Base-by-base conservation (phyloP, 257 asterid species). In the Scutellaria galericulata region DNA sequence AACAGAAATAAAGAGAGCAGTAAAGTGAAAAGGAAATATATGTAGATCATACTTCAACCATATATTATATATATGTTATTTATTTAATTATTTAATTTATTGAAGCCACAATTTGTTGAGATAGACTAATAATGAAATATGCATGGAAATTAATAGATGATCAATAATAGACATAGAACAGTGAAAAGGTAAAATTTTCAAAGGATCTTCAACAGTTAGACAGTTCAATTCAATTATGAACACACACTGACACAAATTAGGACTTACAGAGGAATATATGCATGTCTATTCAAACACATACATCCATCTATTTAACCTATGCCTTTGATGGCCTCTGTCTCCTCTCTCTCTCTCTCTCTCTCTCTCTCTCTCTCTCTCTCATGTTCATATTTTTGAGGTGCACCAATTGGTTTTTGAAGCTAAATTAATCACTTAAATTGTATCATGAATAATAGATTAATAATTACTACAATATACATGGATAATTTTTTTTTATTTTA, bases 191-290 rank as follows among this genome's bases (percentile, higher is more conserved):
- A 7, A 7, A 58, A 72, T 4, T 14, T 65, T 58, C 9, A 57
- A 67, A 67, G 77, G 77, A 71, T 74, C 60, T 66, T 54, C 60
- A 40, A 40, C 52, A 71, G 55, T 79, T 69, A 70, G 61, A 52
- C 71, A 73, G 71, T 78, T 60, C 12, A 75, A 66, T 66, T 80
- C 15, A 75, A 79, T 71, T 58, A 59, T 66, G 59, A 66, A 66
- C 11, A 58, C 50, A 55, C 75, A 59, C 63, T 72, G 70, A 72
- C 76, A 72, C 51, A 27, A 20, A 58, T 27, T 44, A 56, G 5
- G 75, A 64, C 9, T 66, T 60, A 5, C 80, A 71, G 40, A 75
- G 77, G 71, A 71, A 71, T 72, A 66, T 76, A 61, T 67, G 60
- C 20, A 72, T 48, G 18, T 7, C 71, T 52, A 68, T 73, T 68